Percentiles rank a stretch among this genome's conserved stretches.
These are phyloP conservation scores for Grigorovia transvaalensis DNA, from an alignment of 805 yeast genomes.

Conservation along the genomic window DNA sequence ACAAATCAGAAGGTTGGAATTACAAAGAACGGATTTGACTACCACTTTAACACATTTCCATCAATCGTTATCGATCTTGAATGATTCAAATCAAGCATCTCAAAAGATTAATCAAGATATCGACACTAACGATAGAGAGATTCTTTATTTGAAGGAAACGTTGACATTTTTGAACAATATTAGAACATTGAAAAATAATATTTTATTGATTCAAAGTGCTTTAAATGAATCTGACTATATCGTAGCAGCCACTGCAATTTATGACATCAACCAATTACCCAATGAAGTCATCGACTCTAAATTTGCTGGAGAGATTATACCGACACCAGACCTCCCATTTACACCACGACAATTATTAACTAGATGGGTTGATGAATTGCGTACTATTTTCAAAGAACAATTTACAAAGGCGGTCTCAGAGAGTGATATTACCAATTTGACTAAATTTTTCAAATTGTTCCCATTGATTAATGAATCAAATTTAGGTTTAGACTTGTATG, in stretches of 20 bases:
- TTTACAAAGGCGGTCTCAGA: conserved; percentile 61
- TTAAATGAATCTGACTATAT: conserved; percentile 59
- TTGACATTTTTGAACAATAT: conserved; percentile 55
- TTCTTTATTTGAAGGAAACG: conserved; percentile 51
- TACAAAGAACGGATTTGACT: conserved; percentile 53
- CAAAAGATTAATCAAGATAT: conserved; percentile 58
- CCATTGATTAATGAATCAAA: conserved; percentile 71
- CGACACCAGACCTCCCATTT: conserved; percentile 78
- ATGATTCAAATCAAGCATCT: conserved; percentile 57
- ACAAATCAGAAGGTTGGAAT: conserved; percentile 39
- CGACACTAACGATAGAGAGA: conserved; percentile 58
- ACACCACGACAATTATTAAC: conserved; percentile 49
- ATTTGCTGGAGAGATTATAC: conserved; percentile 73
- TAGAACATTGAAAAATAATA: conserved; percentile 52
- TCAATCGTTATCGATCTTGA: conserved; percentile 41
- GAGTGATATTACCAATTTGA: conserved; percentile 57
- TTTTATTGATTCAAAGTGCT: conserved; percentile 57
- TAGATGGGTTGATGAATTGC: conserved; percentile 51
- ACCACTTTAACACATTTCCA: conserved; percentile 49
- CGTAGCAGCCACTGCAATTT: conserved; percentile 63
- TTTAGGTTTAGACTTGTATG: conserved; percentile 69
- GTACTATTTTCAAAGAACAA: conserved; percentile 44
- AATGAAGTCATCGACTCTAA: conserved; percentile 47
- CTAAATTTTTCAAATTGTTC: conserved; percentile 74
- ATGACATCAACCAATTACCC: conserved; percentile 45